Base-by-base conservation (phyloP, 495 filamentous ascomycete genomes). In the Penicillium taxi region DNA sequence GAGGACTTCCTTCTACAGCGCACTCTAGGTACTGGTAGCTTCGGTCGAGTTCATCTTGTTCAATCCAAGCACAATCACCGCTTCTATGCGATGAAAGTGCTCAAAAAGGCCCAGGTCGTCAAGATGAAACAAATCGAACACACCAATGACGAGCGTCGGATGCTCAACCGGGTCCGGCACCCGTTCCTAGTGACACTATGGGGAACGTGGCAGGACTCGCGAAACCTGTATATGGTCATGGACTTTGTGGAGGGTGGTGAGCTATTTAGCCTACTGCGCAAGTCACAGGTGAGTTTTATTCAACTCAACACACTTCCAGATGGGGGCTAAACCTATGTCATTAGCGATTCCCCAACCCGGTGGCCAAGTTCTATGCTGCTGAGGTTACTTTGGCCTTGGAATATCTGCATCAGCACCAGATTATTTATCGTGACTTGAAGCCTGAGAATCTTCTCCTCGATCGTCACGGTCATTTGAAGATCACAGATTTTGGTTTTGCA, bases 111-210 rank as follows among this genome's bases (percentile, higher is more conserved):
- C 33, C 93, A 98, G 62, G 91, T 98, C 26, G 88, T 96, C 46
- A 96, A 94, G 72, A 96, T 96, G 91, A 96, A 96, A 70, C 93
- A 98, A 60, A 84, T 98, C 31, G 93, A 96, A 56, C 91, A 98
- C 62, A 98, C 91, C 39, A 96, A 96, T 56, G 91, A 96, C 58
- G 91, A 98, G 69, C 75, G 91, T 41, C 77, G 76, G 35, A 96
- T 98, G 93, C 64, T 98, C 40, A 84, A 84, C 48, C 82, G 89
- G 48, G 89, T 95, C 39, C 89, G 94, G 55, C 89, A 98, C 66
- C 89, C 91, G 1, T 98, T 98, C 66, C 70, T 98, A 31, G 89
- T 98, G 52, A 96, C 93, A 2, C 63, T 98, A 29, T 96, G 93
- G 93, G 93, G 93, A 22, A 98, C 91, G 12, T 98, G 95, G 59